Base-by-base conservation (phyloP, 176 grass and related monocot genomes). In the Pharus latifolius region DNA sequence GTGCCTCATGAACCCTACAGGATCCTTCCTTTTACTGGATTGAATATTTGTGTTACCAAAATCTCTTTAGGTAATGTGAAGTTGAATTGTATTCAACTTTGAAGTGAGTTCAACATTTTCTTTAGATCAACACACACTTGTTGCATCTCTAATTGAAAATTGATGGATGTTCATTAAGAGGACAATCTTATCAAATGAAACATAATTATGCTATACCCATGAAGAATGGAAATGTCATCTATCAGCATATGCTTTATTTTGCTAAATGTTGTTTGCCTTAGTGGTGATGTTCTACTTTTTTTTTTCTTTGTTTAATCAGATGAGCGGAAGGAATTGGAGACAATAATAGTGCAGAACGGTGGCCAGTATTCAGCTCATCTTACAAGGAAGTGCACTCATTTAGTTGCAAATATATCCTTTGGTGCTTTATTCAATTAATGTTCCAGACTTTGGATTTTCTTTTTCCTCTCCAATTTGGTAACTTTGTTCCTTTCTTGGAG, bases 371-470 rank as follows among this genome's bases (percentile, higher is more conserved):
- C 94, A 71, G 65, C 84, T 60, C 74, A 79, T 85, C 87, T 97
- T 74, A 92, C 94, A 58, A 82, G 64, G 59, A 90, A 89, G 60
- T 97, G 89, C 75, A 97, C 80, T 43, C 94, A 97, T 90, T 79
- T 97, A 76, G 67, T 97, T 78, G 85, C 94, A 85, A 84, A 92
- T 83, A 97, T 97, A 97, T 92, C 94, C 94, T 97, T 82, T 75
- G 31, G 22, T 80, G 2, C 37, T 49, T 70, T 71, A 15, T 75
- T 33, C 30, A 14, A 46, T 38, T 29, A 52, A 63, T 78, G 41
- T 73, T 83, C 33, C 29, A 10, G 13, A 31, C 55, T 46, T 67
- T 30, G 24, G 13, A 67, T 75, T 48, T 72, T 54, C 23, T n/a
- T n/a, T n/a, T n/a, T n/a, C n/a, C 18, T 52, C 18, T 49, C 51